Evolutionary conservation across 2,329 filamentous ascomycete species (phyloP).

Genomic region (Erysiphe pisi): DNA sequence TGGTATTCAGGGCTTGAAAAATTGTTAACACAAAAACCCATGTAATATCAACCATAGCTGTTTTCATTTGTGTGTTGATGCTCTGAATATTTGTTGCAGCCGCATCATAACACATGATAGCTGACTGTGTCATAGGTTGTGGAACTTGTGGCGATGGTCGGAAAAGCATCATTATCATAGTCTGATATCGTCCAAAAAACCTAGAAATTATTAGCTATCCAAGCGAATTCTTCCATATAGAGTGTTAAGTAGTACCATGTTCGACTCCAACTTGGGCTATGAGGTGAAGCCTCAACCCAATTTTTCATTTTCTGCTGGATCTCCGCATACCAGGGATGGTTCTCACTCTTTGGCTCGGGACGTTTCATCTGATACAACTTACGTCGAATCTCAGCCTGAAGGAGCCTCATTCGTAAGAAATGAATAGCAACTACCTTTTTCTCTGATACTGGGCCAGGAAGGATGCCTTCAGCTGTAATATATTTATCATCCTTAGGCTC

Average conservation of each 20-base stretch:
- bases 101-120: constrained; percentile 71
- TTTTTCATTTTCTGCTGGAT: constrained; percentile 69
- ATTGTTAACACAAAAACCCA: constrained; percentile 87
- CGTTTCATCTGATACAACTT: constrained; percentile 77
- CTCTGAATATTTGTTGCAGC: constrained; percentile 71
- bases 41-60: constrained; percentile 68
- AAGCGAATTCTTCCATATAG: neutral
- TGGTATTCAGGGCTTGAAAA: constrained; percentile 83
- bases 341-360: constrained; percentile 62
- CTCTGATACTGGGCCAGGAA: constrained; percentile 59
- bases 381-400: constrained; percentile 78
- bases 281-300: constrained; percentile 69
- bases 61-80: constrained; percentile 67
- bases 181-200: constrained; percentile 63
- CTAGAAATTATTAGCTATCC: constrained; percentile 38
- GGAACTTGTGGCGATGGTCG: constrained; percentile 87
- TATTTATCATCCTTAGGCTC: constrained; percentile 68
- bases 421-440: constrained; percentile 86
- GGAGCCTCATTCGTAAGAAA: constrained; percentile 79
- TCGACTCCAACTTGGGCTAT: constrained; percentile 60
- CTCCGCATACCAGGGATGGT: constrained; percentile 73
- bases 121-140: constrained; percentile 67
- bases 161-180: constrained; percentile 78
- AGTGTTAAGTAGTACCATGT: constrained; percentile 50
- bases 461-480: constrained; percentile 68